Percentiles rank a stretch among this genome's conserved stretches.
Evolutionary conservation across 495 filamentous ascomycete species (phyloP).

Genomic region (Aspergillus panamensis): DNA sequence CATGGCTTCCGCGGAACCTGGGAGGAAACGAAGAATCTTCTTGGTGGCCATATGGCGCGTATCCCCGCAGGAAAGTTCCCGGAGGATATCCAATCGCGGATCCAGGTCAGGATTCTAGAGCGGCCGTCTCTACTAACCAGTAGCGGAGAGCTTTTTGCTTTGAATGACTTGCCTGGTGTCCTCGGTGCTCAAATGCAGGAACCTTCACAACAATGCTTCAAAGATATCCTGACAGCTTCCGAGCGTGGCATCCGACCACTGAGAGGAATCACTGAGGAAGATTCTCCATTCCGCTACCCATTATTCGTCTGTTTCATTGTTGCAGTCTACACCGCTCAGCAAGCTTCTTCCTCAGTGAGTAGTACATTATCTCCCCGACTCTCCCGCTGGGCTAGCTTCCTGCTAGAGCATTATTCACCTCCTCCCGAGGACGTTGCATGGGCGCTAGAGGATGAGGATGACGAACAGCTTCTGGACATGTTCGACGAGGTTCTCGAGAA

Average conservation of each 20-base stretch:
- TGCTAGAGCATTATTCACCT: conserved; percentile 36
- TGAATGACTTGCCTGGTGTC: conserved; percentile 32
- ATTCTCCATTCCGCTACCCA: conserved; percentile 28
- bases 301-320: conserved; percentile 28
- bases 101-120: conserved; percentile 38
- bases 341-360: conserved; percentile 9
- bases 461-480: conserved; percentile 23
- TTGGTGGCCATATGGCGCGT: conserved; percentile 31
- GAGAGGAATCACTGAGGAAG: conserved; percentile 10
- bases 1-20: conserved; percentile 29
- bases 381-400: conserved; percentile 35
- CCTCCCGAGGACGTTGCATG: conserved; percentile 28
- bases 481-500: conserved; percentile 25
- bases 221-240: conserved; percentile 19
- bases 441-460: conserved; percentile 31
- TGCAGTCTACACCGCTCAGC: conserved; percentile 14
- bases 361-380: conserved; percentile 30
- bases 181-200: conserved; percentile 33
- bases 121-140: conserved; percentile 34
- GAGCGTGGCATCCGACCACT: conserved; percentile 24
- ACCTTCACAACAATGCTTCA: conserved; percentile 26
- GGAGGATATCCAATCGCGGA: conserved; percentile 27
- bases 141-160: conserved; percentile 39
- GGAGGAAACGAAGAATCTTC: conserved; percentile 34
- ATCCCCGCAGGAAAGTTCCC: conserved; percentile 34